Evolutionary conservation across 2,329 filamentous ascomycete species (phyloP), one percentile per base, ranked within the genome.

Genomic region (Aspergillus intermedius): DNA sequence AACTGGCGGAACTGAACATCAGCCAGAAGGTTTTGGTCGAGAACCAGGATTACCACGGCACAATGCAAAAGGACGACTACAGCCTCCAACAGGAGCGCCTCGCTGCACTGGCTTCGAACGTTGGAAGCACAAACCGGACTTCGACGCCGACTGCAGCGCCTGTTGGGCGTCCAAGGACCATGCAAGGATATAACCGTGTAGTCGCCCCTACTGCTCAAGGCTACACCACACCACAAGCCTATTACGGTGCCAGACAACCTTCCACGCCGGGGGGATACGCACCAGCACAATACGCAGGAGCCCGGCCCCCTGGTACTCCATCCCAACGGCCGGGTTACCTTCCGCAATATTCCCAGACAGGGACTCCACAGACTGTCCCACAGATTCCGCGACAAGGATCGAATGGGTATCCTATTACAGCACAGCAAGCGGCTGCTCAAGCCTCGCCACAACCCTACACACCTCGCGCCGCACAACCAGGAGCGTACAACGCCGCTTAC

Each of bases 61-160:
- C 86, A 3, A 84, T 94, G 81, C 89, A 94, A 58, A 88, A 91
- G 58, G 89, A 95, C 57, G 86, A 89, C 55, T 77, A 77, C 35
- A 79, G 78, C 37, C 65, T 77, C 28, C 78, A 80, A 47, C 69
- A 72, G 53, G 68, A 70, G 50, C 69, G 71, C 41, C 58, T 62
- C 15, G 60, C 66, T 10, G 63, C 61, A 39, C 52, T 63, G 25
- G 55, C 62, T 15, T 60, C 68, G 19, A 59, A 65, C 35, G 51
- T 61, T 22, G 59, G 57, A 32, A 58, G 63, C 23, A 59, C 61
- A 2, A 64, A 58, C 49, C 65, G 66, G 32, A 61, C 61, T 28
- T 59, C 67, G 19, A 70, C 65, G 3, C 67, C 69, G 8, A 43
- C 13, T 28, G 41, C 25, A 12, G 23, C 22, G 4, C 58, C 65